phyloP scores from a whole-genome alignment of 2,329 filamentous ascomycete genomes.

The Acrodontium crateriforme region DNA sequence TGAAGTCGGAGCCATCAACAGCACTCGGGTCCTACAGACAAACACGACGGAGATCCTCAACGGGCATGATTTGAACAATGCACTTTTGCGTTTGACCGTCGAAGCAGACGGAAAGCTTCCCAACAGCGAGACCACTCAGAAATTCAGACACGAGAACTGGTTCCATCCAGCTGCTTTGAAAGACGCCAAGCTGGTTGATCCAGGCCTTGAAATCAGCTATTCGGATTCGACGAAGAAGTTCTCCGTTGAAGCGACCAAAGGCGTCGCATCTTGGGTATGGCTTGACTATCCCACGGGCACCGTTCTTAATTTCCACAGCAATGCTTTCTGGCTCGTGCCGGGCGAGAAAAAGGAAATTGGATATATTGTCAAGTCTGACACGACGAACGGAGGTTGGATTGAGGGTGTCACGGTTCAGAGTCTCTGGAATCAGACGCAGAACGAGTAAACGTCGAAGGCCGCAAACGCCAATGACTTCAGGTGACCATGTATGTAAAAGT shows the following conservation, averaged over 20 bases:
- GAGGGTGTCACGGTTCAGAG: conserved; percentile 36
- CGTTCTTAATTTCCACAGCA: conserved; percentile 39
- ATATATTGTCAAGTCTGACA: conserved; percentile 34
- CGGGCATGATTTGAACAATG: conserved; percentile 20
- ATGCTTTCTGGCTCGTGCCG: conserved; percentile 37
- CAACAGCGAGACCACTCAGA: conserved; percentile 27
- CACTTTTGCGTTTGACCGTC: conserved; percentile 33
- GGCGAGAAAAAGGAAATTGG: conserved; percentile 32
- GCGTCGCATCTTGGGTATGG: conserved; percentile 42
- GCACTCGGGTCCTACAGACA: conserved; percentile 31
- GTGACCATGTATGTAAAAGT: no score
- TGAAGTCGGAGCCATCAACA: conserved; percentile 38
- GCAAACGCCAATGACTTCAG: no score
- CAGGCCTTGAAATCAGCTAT: conserved; percentile 29
- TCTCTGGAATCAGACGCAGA: conserved; percentile 35
- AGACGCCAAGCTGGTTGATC: conserved; percentile 35
- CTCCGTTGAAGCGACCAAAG: conserved; percentile 33
- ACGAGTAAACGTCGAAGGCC: no score
- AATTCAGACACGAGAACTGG: conserved; percentile 37
- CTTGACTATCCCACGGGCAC: conserved; percentile 37
- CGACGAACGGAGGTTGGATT: conserved; percentile 30
- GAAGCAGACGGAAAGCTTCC: conserved; percentile 32
- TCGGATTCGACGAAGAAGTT: conserved; percentile 24
- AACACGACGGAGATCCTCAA: conserved; percentile 25
- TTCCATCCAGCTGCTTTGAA: conserved; percentile 36